Conservation (phyloP, 306 rosid species). For the Gastrolobium villosum region DNA sequence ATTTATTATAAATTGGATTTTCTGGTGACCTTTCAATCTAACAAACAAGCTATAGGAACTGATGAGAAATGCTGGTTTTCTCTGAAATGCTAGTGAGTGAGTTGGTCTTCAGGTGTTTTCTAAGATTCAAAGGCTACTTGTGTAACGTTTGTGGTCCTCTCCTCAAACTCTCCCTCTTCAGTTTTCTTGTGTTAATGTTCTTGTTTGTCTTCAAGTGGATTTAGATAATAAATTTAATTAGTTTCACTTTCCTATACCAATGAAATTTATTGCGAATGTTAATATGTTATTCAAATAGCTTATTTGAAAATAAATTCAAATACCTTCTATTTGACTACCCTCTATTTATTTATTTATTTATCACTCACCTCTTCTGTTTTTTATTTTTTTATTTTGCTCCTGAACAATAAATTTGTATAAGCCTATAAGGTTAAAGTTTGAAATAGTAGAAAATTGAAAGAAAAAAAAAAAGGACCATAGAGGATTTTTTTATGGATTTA, state of each 20-base stretch:
- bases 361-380: too few relatives aligned
- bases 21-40: not conserved
- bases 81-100: not conserved
- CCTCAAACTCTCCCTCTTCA: not conserved
- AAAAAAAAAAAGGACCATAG: too few relatives aligned
- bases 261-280: too few relatives aligned
- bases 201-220: conserved; percentile 14
- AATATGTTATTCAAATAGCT: too few relatives aligned
- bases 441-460: too few relatives aligned
- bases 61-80: not conserved
- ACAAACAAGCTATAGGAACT: conserved; percentile 34
- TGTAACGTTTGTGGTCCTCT: conserved; percentile 43
- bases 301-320: too few relatives aligned
- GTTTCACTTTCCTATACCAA: not conserved
- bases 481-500: too few relatives aligned
- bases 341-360: too few relatives aligned
- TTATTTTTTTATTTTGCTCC: too few relatives aligned
- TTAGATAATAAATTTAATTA: not conserved
- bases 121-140: not conserved
- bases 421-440: too few relatives aligned
- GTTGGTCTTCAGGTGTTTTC: conserved; percentile 52
- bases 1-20: conserved; percentile 30
- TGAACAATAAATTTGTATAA: too few relatives aligned
- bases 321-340: too few relatives aligned
- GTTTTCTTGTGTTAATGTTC: not conserved